A percentile compares a stretch with the other conserved stretches of the same genome.
Evolutionary conservation across 768 basidiomycete species (phyloP).

Genomic region (Pisolithus marmoratus): DNA sequence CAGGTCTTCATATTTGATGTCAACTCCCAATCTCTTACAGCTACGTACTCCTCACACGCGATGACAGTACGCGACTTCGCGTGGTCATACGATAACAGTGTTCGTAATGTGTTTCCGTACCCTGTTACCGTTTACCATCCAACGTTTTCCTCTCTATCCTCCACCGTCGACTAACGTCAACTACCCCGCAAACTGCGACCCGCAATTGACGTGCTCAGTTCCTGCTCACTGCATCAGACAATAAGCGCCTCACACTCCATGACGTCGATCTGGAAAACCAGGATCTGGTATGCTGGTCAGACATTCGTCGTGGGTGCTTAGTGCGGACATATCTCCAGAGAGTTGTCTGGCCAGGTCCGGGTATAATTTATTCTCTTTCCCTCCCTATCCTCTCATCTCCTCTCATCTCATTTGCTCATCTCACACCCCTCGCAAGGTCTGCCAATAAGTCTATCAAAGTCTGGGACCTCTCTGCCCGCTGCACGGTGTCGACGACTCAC

Average conservation of each 20-base stretch:
- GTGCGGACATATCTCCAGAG: conserved; percentile 77
- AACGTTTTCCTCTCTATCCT: neutral
- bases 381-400: neutral
- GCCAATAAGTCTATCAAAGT: too few relatives aligned
- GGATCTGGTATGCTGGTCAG: too few relatives aligned
- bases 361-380: conserved; percentile 34
- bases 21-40: conserved; percentile 55
- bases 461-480: too few relatives aligned
- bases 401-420: too few relatives aligned
- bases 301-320: conserved; percentile 89
- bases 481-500: too few relatives aligned
- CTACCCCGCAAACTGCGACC: conserved; percentile 84
- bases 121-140: too few relatives aligned
- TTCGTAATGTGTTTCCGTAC: conserved; percentile 30
- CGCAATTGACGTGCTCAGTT: conserved; percentile 74
- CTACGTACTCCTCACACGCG: conserved; percentile 82
- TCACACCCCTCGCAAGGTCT: too few relatives aligned
- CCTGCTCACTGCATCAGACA: too few relatives aligned
- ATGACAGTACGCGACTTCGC: conserved; percentile 83
- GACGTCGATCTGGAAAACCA: too few relatives aligned
- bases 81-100: conserved; percentile 88
- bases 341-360: conserved; percentile 75
- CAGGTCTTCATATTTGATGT: conserved; percentile 84
- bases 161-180: conserved; percentile 92
- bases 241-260: too few relatives aligned